Base-by-base conservation (phyloP, 2,329 filamentous ascomycete genomes). In the Penicillium psychrosexuale region DNA sequence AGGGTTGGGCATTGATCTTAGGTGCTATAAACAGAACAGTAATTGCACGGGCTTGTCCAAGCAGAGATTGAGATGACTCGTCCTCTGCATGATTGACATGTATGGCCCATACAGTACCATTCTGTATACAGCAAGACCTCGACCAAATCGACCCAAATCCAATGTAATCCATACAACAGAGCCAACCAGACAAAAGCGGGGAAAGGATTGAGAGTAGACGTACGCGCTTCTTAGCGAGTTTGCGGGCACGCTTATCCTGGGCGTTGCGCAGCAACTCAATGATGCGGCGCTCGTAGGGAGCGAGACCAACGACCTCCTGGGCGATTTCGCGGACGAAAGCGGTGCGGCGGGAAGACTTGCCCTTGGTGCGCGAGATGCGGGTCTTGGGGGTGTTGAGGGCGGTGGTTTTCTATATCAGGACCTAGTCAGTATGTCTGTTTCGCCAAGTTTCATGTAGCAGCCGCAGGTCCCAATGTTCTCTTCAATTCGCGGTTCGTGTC, bases 151-250 rank as follows among this genome's bases (percentile, higher is more conserved):
- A 36, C n/a, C 15, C 36, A 19, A 47, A 39, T 27, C 19, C 34
- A 33, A 51, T 7, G 2, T 11, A 27, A 28, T 51, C 33, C 52
- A 45, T 15, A 15, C 1, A 22, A n/a, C 42, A 48, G 37, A 37
- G 24, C 27, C 17, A 19, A 13, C 24, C 30, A 37, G 9, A 47
- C 12, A 6, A 34, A 38, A 48, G 3, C 9, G n/a, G 31, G 8
- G 17, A 22, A 44, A 12, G n/a, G 19, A 6, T 17, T 38, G 31
- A 38, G 39, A 55, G 27, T 52, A 53, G 57, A 85, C 88, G 69
- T 85, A 93, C 89, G 80, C 93, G 88, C 90, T 96, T 97, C 92
- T 97, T 97, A 74, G 93, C 93, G 75, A 97, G 90, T 88, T 97
- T 97, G 72, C 93, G 87, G 74, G 93, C 93, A 81, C 93, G 91